phyloP scores from a whole-genome alignment of 192 early-diverging fungal genomes.

The Backusella tuberculispora region DNA sequence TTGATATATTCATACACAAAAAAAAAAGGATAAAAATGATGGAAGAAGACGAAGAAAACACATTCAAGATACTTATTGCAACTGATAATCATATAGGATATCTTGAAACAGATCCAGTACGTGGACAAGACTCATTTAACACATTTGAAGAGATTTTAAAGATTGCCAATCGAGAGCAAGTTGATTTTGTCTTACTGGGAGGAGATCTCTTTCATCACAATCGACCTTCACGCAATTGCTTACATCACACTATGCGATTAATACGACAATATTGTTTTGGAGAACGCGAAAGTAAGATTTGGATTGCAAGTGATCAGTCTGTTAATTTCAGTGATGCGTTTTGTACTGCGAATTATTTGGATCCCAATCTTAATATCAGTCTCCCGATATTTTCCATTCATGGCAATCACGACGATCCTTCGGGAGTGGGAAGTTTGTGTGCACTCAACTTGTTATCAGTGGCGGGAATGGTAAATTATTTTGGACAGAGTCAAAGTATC shows the following conservation, averaged over 20 bases:
- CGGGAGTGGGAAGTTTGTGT: slow-evolving; percentile 80
- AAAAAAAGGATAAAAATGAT: neutral
- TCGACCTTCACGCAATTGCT: slow-evolving; percentile 78
- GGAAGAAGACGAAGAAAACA: slow-evolving; percentile 30
- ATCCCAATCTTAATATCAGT: slow-evolving; percentile 83
- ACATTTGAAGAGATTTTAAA: slow-evolving; percentile 91
- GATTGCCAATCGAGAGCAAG: slow-evolving; percentile 67
- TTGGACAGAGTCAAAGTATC: slow-evolving; percentile 73
- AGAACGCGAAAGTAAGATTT: slow-evolving; percentile 64
- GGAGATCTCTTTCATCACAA: slow-evolving; percentile 98
- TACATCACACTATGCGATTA: slow-evolving; percentile 72
- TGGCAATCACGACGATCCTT: slow-evolving; percentile 97
- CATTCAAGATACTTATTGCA: slow-evolving; percentile 72
- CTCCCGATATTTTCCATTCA: slow-evolving; percentile 96
- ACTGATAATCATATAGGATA: slow-evolving; percentile 97
- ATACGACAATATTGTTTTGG: slow-evolving; percentile 73
- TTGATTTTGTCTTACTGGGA: slow-evolving; percentile 91
- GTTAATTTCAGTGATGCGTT: slow-evolving; percentile 72
- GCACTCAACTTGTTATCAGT: slow-evolving; percentile 82
- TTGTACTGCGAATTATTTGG: slow-evolving; percentile 80
- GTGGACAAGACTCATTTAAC: slow-evolving; percentile 81
- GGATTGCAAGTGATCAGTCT: slow-evolving; percentile 77
- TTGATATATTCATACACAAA: neutral
- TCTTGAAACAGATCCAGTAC: slow-evolving; percentile 86
- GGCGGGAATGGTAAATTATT: slow-evolving; percentile 91